phyloP scores from a whole-genome alignment of 371 early-diverging fungal species.

The Mortierella sp. region DNA sequence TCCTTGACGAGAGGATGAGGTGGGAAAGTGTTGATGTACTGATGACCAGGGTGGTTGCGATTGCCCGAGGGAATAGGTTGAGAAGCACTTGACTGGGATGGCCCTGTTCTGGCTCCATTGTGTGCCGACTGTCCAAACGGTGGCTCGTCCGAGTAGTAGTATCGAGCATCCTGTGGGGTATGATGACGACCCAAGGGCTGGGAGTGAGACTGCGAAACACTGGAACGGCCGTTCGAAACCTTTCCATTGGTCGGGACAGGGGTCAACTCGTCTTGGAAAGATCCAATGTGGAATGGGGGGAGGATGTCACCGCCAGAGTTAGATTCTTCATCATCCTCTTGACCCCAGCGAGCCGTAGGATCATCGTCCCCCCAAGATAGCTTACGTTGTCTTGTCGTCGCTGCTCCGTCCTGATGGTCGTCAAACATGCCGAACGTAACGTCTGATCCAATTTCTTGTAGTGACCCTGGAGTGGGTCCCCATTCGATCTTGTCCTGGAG shows the following conservation, averaged over 20 bases:
- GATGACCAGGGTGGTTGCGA: background rate
- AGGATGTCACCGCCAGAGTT: constrained; percentile 4
- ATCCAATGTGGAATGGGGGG: constrained; percentile 28
- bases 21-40: constrained; percentile 11
- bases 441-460: constrained; percentile 21
- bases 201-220: background rate
- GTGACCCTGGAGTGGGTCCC: constrained; percentile 18
- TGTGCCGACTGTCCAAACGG: constrained; percentile 28
- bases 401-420: constrained; percentile 15
- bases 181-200: constrained; percentile 26
- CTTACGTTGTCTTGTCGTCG: constrained; percentile 20
- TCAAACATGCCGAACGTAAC: constrained; percentile 8
- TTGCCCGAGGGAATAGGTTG: background rate
- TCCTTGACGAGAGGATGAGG: constrained; percentile 36
- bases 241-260: background rate
- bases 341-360: constrained; percentile 29
- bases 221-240: background rate
- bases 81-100: background rate
- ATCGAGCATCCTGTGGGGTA: constrained; percentile 46
- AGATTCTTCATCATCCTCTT: constrained; percentile 19
- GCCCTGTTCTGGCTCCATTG: constrained; percentile 17
- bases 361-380: constrained; percentile 51
- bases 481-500: constrained; percentile 44
- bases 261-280: constrained; percentile 27
- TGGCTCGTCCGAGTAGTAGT: constrained; percentile 34